A percentile compares a stretch with the other conserved stretches of the same genome.
Evolutionary conservation across 257 asterid species (phyloP).

Genomic region (Salvia hispanica): DNA sequence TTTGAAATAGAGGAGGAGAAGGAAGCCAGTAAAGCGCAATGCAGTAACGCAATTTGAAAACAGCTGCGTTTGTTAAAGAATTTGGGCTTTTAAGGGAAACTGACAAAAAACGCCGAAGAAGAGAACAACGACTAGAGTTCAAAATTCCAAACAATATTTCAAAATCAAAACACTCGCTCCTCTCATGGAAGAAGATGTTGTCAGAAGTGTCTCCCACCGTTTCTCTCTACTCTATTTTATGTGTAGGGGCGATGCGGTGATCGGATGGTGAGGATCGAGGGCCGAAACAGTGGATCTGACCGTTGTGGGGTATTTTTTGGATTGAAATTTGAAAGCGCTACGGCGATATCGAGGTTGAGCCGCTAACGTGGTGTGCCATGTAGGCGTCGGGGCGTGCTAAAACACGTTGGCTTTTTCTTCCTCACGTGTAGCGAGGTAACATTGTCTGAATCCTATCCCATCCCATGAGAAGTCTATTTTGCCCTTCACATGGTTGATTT

Average conservation of each 20-base stretch:
- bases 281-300: constrained; percentile 53
- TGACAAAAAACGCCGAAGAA: constrained; percentile 36
- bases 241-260: constrained; percentile 25
- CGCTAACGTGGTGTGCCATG: constrained; percentile 47
- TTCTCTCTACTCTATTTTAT: constrained; percentile 25
- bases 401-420: constrained; percentile 25
- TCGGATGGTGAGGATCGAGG: constrained; percentile 46
- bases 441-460: constrained; percentile 1
- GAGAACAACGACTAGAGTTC: constrained; percentile 29
- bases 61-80: constrained; percentile 23
- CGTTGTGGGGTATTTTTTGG: constrained; percentile 44
- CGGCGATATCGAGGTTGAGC: constrained; percentile 22
- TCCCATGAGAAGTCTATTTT: constrained; percentile 22
- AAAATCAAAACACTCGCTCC: constrained; percentile 44
- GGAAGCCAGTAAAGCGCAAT: constrained; percentile 23
- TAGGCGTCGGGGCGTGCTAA: constrained; percentile 25
- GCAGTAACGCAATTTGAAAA: constrained; percentile 33
- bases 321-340: constrained; percentile 54
- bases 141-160: constrained; percentile 42
- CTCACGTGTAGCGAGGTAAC: constrained; percentile 36
- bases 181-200: constrained; percentile 39
- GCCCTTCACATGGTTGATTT: background rate
- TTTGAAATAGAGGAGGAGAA: constrained; percentile 27
- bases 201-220: constrained; percentile 44
- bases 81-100: constrained; percentile 32